Evolutionary conservation across 2,329 filamentous ascomycete genomes (phyloP).

Genomic region (Fonsecaea pugnacius): DNA sequence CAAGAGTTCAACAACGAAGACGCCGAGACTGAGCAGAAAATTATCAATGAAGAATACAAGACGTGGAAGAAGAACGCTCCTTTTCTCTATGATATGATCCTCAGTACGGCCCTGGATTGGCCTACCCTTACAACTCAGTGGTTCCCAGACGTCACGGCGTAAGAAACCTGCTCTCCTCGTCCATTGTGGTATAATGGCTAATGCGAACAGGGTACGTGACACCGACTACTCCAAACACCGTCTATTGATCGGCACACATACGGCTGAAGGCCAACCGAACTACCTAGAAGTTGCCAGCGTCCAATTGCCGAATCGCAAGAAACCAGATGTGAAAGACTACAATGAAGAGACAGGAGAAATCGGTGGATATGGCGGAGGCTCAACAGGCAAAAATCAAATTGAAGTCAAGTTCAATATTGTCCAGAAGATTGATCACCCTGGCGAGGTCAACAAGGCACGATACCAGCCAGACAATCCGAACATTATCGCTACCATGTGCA

Average conservation of each 20-base stretch:
- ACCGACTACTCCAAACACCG: slow-evolving; percentile 88
- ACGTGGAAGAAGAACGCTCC: slow-evolving; percentile 99
- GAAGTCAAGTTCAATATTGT: slow-evolving; percentile 85
- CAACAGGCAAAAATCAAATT: slow-evolving; percentile 68
- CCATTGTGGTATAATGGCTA: slow-evolving; percentile 23
- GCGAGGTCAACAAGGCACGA: slow-evolving; percentile 97
- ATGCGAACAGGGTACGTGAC: slow-evolving; percentile 65
- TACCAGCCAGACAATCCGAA: slow-evolving; percentile 98
- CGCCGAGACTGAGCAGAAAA: slow-evolving; percentile 36
- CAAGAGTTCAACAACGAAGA: slow-evolving; percentile 86
- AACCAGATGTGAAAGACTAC: slow-evolving; percentile 79
- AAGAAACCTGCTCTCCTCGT: slow-evolving; percentile 39
- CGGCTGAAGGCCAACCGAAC: slow-evolving; percentile 81
- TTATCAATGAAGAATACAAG: slow-evolving; percentile 77
- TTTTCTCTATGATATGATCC: slow-evolving; percentile 97
- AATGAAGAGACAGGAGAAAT: slow-evolving; percentile 92
- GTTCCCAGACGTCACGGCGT: slow-evolving; percentile 92
- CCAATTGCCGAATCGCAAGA: slow-evolving; percentile 77
- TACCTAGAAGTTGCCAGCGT: slow-evolving; percentile 94
- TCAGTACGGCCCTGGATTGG: slow-evolving; percentile 95
- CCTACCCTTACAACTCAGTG: slow-evolving; percentile 96
- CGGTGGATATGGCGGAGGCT: slow-evolving; percentile 81
- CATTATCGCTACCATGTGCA: slow-evolving; percentile 89
- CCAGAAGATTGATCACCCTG: slow-evolving; percentile 94
- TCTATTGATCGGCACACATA: slow-evolving; percentile 91